Percentiles rank a stretch among this genome's conserved stretches.
Evolutionary conservation across 176 grass and related monocot species (phyloP).

Genomic region (Triticum monococcum): DNA sequence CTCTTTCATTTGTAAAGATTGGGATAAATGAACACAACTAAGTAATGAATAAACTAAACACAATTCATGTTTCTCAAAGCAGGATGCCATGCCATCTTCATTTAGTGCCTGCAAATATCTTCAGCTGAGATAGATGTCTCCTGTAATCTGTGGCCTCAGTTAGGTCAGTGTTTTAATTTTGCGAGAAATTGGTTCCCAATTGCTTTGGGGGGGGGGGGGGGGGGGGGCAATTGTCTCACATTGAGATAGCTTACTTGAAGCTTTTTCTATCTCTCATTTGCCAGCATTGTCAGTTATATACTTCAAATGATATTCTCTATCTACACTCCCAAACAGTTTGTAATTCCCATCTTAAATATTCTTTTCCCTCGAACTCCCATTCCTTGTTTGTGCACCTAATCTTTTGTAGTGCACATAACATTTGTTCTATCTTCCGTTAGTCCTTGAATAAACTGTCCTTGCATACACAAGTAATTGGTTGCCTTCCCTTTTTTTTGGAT

Average conservation of each 20-base stretch:
- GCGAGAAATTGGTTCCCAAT: constrained; percentile 52
- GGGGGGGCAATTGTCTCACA: constrained; percentile 20
- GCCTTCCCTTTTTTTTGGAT: neutral
- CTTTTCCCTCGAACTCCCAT: neutral
- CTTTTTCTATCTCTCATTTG: constrained; percentile 24
- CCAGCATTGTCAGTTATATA: constrained; percentile 4
- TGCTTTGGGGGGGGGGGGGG: neutral
- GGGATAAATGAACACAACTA: constrained; percentile 49
- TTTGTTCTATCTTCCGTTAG: neutral
- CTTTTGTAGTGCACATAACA: neutral
- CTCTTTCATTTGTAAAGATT: constrained; percentile 51
- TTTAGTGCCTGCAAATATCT: constrained; percentile 72
- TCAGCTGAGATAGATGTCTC: constrained; percentile 67
- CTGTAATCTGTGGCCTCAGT: constrained; percentile 54
- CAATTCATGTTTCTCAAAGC: constrained; percentile 79
- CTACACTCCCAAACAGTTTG: neutral
- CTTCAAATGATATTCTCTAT: neutral
- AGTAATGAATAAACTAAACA: constrained; percentile 51
- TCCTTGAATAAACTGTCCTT: neutral
- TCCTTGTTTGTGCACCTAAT: constrained; percentile 6
- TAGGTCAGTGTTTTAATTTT: constrained; percentile 75
- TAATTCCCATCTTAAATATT: constrained; percentile 11
- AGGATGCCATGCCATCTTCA: constrained; percentile 74
- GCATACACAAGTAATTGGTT: neutral
- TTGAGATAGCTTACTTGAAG: constrained; percentile 23